Evolutionary conservation across 352 stramenopile species (phyloP), one percentile per base, ranked within the genome.

Genomic region (Phytopythium vexans): DNA sequence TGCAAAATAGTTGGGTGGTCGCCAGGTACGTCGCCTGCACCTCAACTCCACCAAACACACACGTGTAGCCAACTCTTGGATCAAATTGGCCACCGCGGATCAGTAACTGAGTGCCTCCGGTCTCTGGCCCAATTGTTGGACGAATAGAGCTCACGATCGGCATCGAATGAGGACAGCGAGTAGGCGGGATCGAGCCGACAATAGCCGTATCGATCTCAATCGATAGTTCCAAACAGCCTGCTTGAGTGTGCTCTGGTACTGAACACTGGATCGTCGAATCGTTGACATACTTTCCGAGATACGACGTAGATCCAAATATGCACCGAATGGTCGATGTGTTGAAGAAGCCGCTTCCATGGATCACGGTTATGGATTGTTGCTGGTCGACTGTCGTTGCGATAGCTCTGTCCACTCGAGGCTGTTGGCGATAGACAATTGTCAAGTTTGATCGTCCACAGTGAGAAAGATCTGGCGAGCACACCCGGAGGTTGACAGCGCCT

Each of bases 21-120:
- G 68, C 62, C 3, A 77, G 49, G 49, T 59, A 71, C 3, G 63
- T 61, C 0, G 68, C 65, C 8, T 42, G 38, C 4, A 62, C 38
- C 4, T 35, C 33, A 6, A 41, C 27, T 8, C 63, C 39, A 3
- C 65, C 71, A 60, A 81, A 81, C 1, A 35, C 15, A 12, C 71
- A 81, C 0, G 10, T 36, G 11, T 77, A 77, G 10, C 16, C 43
- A 32, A 33, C 48, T 31, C 63, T 48, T 3, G 27, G 14, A 6
- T 48, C 21, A 44, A 83, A 80, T 9, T 43, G 27, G 1, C 66
- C 57, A 10, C 71, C 74, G 46, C 36, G 60, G 3, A 85, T 44
- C 2, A 77, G 4, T 4, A 81, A 60, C 15, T 68, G 52, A 1
- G 74, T 85, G n/a, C 68, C 66, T 10, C 74, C 74, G 21, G 49